phyloP scores from a whole-genome alignment of 2,329 filamentous ascomycete genomes.

The Fusarium sp. region DNA sequence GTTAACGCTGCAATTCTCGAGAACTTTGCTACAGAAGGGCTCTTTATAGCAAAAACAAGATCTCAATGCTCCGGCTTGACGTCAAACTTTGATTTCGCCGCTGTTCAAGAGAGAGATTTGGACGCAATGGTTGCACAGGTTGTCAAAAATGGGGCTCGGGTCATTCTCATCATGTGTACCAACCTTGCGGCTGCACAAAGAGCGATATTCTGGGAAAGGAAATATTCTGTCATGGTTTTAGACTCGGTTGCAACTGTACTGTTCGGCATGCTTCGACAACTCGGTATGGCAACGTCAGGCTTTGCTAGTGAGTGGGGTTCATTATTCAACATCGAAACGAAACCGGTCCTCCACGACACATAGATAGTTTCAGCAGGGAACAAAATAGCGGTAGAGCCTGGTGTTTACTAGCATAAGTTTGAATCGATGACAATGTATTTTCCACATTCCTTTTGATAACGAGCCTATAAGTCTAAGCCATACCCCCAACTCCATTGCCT shows the following conservation, averaged over 20 bases:
- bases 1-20: background rate
- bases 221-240: background rate
- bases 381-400: background rate
- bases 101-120: background rate
- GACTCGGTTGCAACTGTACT: background rate
- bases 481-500: background rate
- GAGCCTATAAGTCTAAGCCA: too few relatives aligned
- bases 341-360: background rate
- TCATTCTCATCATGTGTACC: background rate
- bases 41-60: background rate
- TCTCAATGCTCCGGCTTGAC: background rate
- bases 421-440: background rate
- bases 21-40: background rate
- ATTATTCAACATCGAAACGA: background rate
- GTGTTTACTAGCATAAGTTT: accelerated
- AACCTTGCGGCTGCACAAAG: background rate
- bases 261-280: background rate
- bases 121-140: background rate
- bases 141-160: background rate
- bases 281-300: background rate
- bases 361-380: background rate
- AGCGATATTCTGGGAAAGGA: background rate
- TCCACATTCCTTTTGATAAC: too few relatives aligned
- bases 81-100: background rate
- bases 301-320: background rate